These are phyloP conservation scores for Tricholomella constricta DNA, from an alignment of 768 basidiomycete genomes.

Conservation along the genomic window DNA sequence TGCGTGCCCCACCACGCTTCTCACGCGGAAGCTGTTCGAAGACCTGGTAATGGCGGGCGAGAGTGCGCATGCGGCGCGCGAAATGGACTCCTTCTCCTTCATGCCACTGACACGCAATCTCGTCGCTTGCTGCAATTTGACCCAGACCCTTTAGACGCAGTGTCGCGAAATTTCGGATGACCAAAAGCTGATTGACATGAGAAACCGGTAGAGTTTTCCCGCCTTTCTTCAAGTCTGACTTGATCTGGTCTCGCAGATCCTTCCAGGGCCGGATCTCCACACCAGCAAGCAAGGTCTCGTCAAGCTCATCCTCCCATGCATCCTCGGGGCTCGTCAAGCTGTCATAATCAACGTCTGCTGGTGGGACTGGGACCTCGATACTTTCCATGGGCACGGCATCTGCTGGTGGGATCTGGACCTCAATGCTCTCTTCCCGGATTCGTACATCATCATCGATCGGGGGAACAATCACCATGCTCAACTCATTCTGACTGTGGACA, in stretches of 20 bases:
- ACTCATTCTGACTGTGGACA: no score
- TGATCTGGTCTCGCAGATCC: constrained; percentile 30
- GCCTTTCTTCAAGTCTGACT: constrained; percentile 23
- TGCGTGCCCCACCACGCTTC: not conserved
- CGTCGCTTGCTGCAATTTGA: constrained; percentile 28
- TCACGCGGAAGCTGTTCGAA: constrained; percentile 3
- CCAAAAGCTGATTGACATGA: constrained; percentile 31
- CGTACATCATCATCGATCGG: no score
- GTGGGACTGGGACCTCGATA: no score
- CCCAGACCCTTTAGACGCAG: constrained; percentile 31
- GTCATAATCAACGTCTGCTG: no score
- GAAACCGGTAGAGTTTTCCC: constrained; percentile 10
- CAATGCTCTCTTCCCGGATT: no score
- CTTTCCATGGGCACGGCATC: no score
- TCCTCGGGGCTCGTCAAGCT: no score
- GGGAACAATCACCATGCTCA: no score
- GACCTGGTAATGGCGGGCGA: constrained; percentile 1
- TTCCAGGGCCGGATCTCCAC: constrained; percentile 24
- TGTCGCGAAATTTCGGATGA: constrained; percentile 37
- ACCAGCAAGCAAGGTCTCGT: not conserved
- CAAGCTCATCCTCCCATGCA: constrained; percentile 12
- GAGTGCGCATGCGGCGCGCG: constrained; percentile 18
- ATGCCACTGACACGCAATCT: constrained; percentile 42
- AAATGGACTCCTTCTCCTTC: constrained; percentile 14
- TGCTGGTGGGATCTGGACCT: no score